Percentiles rank a stretch among this genome's conserved stretches.
Conservation (phyloP, 176 grass and related monocot species). For the Bolboschoenus planiculmis region DNA sequence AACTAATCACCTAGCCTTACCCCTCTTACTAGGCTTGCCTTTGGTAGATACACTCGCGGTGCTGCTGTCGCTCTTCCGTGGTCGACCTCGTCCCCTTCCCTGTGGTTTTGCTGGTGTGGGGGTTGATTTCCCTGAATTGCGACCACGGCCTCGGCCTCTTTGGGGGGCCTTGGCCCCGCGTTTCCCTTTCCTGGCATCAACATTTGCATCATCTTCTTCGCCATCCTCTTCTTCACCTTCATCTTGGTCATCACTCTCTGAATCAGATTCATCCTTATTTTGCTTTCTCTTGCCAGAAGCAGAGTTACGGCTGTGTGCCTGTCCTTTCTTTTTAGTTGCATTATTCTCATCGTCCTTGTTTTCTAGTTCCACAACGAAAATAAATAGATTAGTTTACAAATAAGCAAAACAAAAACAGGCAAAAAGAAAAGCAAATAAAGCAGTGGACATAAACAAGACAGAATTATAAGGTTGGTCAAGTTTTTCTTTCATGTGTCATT, state of each 20-base stretch:
- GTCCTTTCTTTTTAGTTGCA: conserved; percentile 39
- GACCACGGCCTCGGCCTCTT: conserved; percentile 61
- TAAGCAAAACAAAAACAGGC: background rate
- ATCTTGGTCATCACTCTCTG: conserved; percentile 36
- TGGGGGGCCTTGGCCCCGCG: conserved; percentile 46
- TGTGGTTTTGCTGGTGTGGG: conserved; percentile 32
- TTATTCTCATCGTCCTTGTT: conserved; percentile 20
- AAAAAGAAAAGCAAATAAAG: background rate
- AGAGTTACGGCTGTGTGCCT: conserved; percentile 40
- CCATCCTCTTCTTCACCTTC: conserved; percentile 37
- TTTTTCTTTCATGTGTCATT: background rate
- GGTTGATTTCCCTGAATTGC: conserved; percentile 28
- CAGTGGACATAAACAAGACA: background rate
- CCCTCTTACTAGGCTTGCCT: conserved; percentile 37
- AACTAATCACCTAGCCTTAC: conserved; percentile 30
- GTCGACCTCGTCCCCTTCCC: conserved; percentile 56
- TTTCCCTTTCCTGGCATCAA: conserved; percentile 34
- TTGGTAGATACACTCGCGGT: conserved; percentile 33
- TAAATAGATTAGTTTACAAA: background rate
- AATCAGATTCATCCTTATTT: conserved; percentile 60
- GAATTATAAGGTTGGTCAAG: background rate
- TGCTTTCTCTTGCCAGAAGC: conserved; percentile 67
- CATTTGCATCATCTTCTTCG: conserved; percentile 37
- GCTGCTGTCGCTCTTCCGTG: conserved; percentile 44
- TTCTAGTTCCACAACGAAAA: conserved; percentile 29